Percentiles rank a stretch among this genome's conserved stretches.
Evolutionary conservation across 1,139 yeast genomes (phyloP).

Genomic region (Yamadazyma pseudoaaseri): DNA sequence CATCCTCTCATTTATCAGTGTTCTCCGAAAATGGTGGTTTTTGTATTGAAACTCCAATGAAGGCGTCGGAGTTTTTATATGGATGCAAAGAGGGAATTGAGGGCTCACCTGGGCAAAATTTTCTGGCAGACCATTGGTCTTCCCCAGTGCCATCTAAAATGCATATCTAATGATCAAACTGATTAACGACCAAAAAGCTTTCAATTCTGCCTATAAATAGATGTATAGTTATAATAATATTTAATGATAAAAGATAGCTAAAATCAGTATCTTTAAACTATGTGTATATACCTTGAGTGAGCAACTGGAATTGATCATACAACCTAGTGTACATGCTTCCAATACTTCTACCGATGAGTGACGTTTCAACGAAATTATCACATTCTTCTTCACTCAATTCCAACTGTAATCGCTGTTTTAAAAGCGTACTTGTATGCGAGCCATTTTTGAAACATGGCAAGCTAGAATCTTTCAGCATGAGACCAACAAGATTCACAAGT

Average conservation of each 20-base stretch:
- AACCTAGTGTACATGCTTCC: constrained; percentile 90
- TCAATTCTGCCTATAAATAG: constrained; percentile 2
- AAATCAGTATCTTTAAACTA: neutral
- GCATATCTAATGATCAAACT: constrained; percentile 6
- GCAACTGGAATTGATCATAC: constrained; percentile 90
- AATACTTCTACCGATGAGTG: constrained; percentile 72
- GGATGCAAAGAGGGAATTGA: constrained; percentile 3
- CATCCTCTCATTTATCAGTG: constrained; percentile 40
- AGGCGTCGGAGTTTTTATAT: constrained; percentile 1
- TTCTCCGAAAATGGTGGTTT: constrained; percentile 21
- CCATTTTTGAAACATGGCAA: constrained; percentile 93
- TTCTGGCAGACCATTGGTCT: constrained; percentile 8
- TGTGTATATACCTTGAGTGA: constrained; percentile 86
- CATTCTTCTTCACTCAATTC: constrained; percentile 72
- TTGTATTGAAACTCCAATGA: constrained; percentile 11
- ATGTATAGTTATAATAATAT: constrained; percentile 1
- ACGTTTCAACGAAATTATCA: constrained; percentile 72
- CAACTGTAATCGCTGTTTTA: constrained; percentile 78
- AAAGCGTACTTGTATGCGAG: constrained; percentile 71
- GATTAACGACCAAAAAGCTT: constrained; percentile 1
- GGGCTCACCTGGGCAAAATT: constrained; percentile 3
- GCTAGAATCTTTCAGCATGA: constrained; percentile 89
- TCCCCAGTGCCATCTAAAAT: constrained; percentile 12
- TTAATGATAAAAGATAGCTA: no score
- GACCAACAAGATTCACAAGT: constrained; percentile 75